Evolutionary conservation across 495 filamentous ascomycete genomes (phyloP).

Genomic region (Gamarada debralockiae): DNA sequence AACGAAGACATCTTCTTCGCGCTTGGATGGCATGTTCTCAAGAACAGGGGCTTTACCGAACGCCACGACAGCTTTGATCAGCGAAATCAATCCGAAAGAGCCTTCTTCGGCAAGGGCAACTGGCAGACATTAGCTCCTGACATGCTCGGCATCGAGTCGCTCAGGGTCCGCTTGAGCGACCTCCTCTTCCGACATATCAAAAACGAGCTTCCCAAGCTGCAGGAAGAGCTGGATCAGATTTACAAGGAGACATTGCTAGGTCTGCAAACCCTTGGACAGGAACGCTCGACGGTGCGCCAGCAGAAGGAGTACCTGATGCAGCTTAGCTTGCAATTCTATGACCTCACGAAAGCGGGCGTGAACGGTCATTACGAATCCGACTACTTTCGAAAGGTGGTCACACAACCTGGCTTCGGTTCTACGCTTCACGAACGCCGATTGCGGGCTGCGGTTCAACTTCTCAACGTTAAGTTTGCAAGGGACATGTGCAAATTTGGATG

Average conservation of each 20-base stretch:
- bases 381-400: not conserved
- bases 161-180: constrained; percentile 33
- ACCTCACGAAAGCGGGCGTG: not conserved
- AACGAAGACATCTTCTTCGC: constrained; percentile 57
- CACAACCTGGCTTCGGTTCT: not conserved
- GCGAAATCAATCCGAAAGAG: constrained; percentile 33
- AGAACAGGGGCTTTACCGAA: constrained; percentile 48
- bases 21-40: constrained; percentile 65
- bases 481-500: not conserved
- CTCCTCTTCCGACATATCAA: constrained; percentile 34
- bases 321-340: not conserved
- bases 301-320: not conserved
- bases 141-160: constrained; percentile 29
- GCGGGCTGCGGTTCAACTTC: not conserved
- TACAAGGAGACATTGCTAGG: not conserved
- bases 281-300: not conserved
- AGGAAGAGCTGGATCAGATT: not conserved
- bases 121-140: constrained; percentile 15
- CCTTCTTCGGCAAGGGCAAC: constrained; percentile 24
- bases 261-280: not conserved
- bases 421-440: not conserved
- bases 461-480: not conserved
- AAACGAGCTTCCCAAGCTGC: constrained; percentile 27
- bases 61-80: constrained; percentile 29
- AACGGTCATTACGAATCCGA: not conserved